Conservation (phyloP, 306 rosid species). For the Amphicarpaea edgeworthii region DNA sequence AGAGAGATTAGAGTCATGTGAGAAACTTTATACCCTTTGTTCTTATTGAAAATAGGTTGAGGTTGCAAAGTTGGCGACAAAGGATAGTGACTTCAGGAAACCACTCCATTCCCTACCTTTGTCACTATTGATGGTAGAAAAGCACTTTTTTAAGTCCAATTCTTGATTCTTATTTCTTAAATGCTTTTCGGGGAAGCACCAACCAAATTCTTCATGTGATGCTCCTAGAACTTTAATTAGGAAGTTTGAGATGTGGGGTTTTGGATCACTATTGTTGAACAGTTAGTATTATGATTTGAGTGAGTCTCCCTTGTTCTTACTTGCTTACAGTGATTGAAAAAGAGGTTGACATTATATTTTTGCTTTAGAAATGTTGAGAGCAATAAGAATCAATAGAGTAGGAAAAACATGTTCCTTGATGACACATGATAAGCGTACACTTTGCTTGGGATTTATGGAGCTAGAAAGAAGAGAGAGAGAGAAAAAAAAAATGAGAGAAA, state of each 20-base stretch:
- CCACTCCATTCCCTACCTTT: background rate
- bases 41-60: constrained; percentile 17
- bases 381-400: background rate
- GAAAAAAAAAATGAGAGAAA: background rate
- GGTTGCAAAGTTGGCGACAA: constrained; percentile 18
- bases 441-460: background rate
- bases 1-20: background rate
- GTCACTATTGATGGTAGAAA: background rate
- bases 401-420: constrained; percentile 20
- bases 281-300: constrained; percentile 1
- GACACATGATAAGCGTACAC: background rate
- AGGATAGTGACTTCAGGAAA: constrained; percentile 1
- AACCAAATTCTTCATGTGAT: constrained; percentile 18
- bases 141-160: background rate
- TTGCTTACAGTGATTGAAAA: constrained; percentile 20
- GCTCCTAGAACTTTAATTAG: background rate
- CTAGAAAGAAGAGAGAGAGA: background rate
- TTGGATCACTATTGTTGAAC: constrained; percentile 14
- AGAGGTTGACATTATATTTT: constrained; percentile 23
- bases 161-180: background rate
- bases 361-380: constrained; percentile 24
- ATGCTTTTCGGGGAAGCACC: constrained; percentile 15
- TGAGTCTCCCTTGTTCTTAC: background rate
- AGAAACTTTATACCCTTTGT: background rate
- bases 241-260: constrained; percentile 25